Base-by-base conservation (phyloP, 2,329 filamentous ascomycete species). In the Dichotomopilus funicola region DNA sequence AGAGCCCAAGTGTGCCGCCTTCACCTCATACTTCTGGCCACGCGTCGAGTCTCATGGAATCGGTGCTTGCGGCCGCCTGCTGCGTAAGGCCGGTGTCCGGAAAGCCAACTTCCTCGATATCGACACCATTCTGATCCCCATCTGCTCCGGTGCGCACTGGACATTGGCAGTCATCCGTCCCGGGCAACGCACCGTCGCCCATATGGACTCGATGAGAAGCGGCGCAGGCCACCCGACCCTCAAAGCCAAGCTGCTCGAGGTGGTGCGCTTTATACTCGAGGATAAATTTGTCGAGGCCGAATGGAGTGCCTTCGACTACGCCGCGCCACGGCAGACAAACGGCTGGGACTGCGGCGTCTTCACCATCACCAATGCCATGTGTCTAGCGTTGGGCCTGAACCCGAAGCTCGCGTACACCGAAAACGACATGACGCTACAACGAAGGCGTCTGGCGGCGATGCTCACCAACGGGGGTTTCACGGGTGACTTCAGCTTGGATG, bases 271-370 rank as follows among this genome's bases (percentile, higher is more conserved):
- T 38, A 76, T 86, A 51, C 72, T 90, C 5, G 75, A 73, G n/a
- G 71, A 78, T 3, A 68, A 71, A 5, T 90, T 79, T 63, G 65
- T 75, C 2, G 72, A 73, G 11, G 70, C 71, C 1, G 83, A 88
- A 42, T 91, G 88, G 88, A 73, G 68, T 31, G 71, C 75, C 1
- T 71, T 79, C 6, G 66, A 70, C n/a, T 74, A 78, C 45, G 68
- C 70, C 12, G 80, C 79, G 38, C 77, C 81, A 0, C 63, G 60
- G 2, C 88, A 91, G 67, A 75, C 71, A 33, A 91, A 91, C 64
- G 78, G 78, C 1, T 82, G 79, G 65, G 88, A 91, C 66, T 91
- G 88, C 62, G 88, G 88, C n/a, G 81, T 90, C 3, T 89, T 89
- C 66, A 81, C 85, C 11, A 82, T 89, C 61, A 81, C 87, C 13